A percentile compares a stretch with the other conserved stretches of the same genome.
Evolutionary conservation across 768 basidiomycete species (phyloP).

Genomic region (Crepidotus variabilis): DNA sequence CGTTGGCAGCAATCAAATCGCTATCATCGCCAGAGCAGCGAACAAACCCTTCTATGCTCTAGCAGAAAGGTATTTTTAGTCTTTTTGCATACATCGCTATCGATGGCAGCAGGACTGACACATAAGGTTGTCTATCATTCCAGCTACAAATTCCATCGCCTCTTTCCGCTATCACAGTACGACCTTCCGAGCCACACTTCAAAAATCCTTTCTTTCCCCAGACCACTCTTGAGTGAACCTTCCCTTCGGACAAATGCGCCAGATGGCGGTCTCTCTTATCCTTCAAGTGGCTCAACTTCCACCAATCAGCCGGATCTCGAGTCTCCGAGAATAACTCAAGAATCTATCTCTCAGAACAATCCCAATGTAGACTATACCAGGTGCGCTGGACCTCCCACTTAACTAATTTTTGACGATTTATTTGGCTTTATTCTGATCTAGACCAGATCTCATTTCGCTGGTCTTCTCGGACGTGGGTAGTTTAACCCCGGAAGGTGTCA

Average conservation of each 20-base stretch:
- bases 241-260: conserved; percentile 19
- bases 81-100: conserved; percentile 15
- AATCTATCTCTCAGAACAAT: conserved; percentile 78
- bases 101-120: conserved; percentile 15
- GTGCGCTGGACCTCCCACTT: conserved; percentile 31
- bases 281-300: conserved; percentile 12
- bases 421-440: conserved; percentile 24
- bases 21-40: conserved; percentile 90
- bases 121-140: conserved; percentile 14
- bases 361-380: conserved; percentile 95
- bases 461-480: conserved; percentile 95
- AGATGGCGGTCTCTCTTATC: conserved; percentile 8
- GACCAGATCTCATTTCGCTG: conserved; percentile 89
- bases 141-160: conserved; percentile 96
- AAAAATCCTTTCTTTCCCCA: conserved; percentile 69
- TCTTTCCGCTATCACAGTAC: conserved; percentile 91
- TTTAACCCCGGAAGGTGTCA: conserved; percentile 88
- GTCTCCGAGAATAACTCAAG: conserved; percentile 62
- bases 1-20: conserved; percentile 95
- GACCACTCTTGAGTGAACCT: conserved; percentile 24
- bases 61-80: conserved; percentile 69
- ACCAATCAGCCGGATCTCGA: conserved; percentile 20
- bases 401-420: conserved; percentile 12
- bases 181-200: conserved; percentile 83
- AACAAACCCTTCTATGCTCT: conserved; percentile 97